Evolutionary conservation across 2,329 filamentous ascomycete genomes (phyloP).

Genomic region (Nothophoma quercina): DNA sequence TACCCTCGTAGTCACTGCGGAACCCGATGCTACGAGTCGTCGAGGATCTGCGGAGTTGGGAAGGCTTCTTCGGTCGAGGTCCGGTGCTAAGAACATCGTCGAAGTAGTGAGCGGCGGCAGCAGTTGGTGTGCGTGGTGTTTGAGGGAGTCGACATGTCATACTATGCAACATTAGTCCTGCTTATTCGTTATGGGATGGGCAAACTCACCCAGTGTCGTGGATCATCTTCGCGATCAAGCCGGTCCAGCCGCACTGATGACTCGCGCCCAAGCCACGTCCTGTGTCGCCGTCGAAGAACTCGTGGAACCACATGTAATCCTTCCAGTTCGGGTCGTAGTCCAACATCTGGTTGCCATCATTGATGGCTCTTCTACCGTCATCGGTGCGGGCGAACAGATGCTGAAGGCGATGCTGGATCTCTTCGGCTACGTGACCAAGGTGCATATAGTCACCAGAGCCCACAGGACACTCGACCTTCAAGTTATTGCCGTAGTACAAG

Average conservation of each 20-base stretch:
- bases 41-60: constrained; percentile 76
- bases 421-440: constrained; percentile 90
- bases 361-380: constrained; percentile 86
- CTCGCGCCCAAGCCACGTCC: constrained; percentile 89
- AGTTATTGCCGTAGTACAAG: constrained; percentile 89
- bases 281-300: constrained; percentile 94
- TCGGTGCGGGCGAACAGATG: constrained; percentile 87
- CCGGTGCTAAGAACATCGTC: constrained; percentile 80
- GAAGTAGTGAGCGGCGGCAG: constrained; percentile 91
- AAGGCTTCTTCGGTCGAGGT: constrained; percentile 54
- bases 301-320: constrained; percentile 93
- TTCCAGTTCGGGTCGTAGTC: constrained; percentile 95
- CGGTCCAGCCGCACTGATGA: constrained; percentile 97
- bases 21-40: constrained; percentile 83
- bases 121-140: constrained; percentile 85
- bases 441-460: constrained; percentile 96
- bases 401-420: constrained; percentile 92
- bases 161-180: constrained; percentile 53
- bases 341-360: constrained; percentile 81
- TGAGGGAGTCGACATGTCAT: constrained; percentile 65
- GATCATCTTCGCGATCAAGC: constrained; percentile 93
- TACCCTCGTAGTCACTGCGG: constrained; percentile 74
- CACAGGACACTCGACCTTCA: constrained; percentile 92
- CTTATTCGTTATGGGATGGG: not conserved
- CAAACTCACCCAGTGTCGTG: constrained; percentile 88